These are phyloP conservation scores for Apium graveolens DNA, from an alignment of 129 eudicot genomes.

Conservation along the genomic window DNA sequence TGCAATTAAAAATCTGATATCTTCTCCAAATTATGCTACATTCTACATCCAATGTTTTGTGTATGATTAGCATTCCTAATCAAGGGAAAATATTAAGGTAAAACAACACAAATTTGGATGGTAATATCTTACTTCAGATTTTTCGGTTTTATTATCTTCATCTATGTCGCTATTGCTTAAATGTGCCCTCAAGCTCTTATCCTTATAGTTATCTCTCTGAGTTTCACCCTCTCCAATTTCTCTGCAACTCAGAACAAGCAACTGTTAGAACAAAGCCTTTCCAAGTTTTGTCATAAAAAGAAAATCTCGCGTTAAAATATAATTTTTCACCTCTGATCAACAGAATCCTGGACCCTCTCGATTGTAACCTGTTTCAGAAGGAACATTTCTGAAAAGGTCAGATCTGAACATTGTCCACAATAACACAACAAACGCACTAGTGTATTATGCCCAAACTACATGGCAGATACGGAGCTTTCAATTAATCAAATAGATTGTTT, in stretches of 20 bases:
- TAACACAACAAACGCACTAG: neutral
- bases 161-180: constrained; percentile 39
- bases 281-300: neutral
- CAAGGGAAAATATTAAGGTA: neutral
- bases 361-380: constrained; percentile 49
- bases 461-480: neutral
- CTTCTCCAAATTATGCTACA: neutral
- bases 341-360: constrained; percentile 60
- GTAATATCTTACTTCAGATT: constrained; percentile 51
- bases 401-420: neutral
- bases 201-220: constrained; percentile 20
- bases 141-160: constrained; percentile 27
- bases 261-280: neutral
- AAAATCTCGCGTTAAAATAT: neutral
- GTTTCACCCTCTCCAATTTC: constrained; percentile 46
- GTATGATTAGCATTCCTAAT: too few species aligned
- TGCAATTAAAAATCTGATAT: neutral
- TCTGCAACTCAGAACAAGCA: constrained; percentile 20
- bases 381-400: constrained; percentile 1
- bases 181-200: constrained; percentile 43
- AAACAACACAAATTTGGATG: constrained; percentile 3
- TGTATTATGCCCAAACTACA: neutral
- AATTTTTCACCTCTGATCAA: constrained; percentile 52
- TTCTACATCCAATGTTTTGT: neutral
- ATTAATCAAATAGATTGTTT: neutral